Base-by-base conservation (phyloP, 345 rosid species). In the Citrus glauca region DNA sequence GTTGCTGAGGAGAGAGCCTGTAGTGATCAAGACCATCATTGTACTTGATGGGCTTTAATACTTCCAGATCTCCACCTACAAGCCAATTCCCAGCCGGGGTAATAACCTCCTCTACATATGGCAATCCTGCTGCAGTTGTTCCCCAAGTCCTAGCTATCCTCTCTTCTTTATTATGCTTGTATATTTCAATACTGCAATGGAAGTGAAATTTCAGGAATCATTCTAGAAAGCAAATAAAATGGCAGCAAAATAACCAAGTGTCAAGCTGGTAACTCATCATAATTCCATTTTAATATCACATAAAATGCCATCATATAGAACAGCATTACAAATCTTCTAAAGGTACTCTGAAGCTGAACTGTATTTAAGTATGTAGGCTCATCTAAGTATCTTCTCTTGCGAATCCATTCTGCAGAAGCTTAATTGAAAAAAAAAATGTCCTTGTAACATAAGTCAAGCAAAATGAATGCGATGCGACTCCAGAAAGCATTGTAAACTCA, bases 121-220 rank as follows among this genome's bases (percentile, higher is more conserved):
- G 99, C 82, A 94, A 82, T 56, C 99, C 98, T 0, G 91, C 90
- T 48, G 93, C 91, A 56, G 96, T 91, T 42, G 98, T 90, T 75
- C 99, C 98, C 99, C 98, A 94, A 38, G 97, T 97, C 81, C 98
- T 76, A 42, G 98, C 96, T 33, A 93, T 91, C 79, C 98, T 91
- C 72, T 97, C 98, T 81, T 97, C 98, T 83, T 93, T 94, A 81
- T 90, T 90, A 77, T 97, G 99, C 80, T 90, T 97, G 84, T 91
- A 97, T 69, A 94, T 87, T 85, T 97, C 95, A 48, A 93, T 80
- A 77, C 99, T 97, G 85, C 79, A 88, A 78, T 3, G 71, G 40
- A 71, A 37, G 0, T 28, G 4, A 35, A 63, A 74, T 71, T 65
- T 64, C 64, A 67, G 17, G 22, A 73, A 24, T 10, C 38, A 40